Percentiles rank a stretch among this genome's conserved stretches.
These are phyloP conservation scores for Musa beccarii DNA, from an alignment of 176 grass and related monocot genomes.

Conservation along the genomic window DNA sequence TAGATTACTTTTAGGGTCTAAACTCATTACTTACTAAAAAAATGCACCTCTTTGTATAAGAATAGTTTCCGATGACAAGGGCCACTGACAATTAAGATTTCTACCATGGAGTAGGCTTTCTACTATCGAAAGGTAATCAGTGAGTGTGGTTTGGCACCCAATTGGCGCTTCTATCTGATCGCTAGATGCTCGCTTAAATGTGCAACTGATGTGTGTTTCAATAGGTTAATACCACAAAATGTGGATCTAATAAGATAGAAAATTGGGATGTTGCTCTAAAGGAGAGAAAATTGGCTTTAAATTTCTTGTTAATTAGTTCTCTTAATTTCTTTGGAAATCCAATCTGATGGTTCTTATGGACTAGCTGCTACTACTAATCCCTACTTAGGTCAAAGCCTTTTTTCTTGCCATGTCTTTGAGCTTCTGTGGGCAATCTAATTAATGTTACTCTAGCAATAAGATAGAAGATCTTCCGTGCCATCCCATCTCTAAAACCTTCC, in stretches of 20 bases:
- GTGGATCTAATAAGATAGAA: background rate
- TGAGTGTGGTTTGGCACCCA: background rate
- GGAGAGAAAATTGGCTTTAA: too few relatives aligned
- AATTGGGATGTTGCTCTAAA: background rate
- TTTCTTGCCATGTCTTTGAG: too few relatives aligned
- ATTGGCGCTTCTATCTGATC: background rate
- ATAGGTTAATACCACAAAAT: background rate
- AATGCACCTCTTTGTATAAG: background rate
- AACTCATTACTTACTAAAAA: background rate
- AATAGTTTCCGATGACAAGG: background rate
- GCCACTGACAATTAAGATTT: background rate
- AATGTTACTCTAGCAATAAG: too few relatives aligned
- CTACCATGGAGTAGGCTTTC: background rate
- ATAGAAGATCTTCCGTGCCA: background rate
- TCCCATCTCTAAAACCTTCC: background rate
- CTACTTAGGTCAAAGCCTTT: too few relatives aligned
- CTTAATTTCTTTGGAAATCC: too few relatives aligned
- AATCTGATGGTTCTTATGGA: too few relatives aligned
- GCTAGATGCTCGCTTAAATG: background rate
- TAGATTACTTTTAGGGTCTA: background rate
- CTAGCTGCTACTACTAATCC: too few relatives aligned
- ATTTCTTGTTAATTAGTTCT: too few relatives aligned
- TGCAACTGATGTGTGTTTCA: background rate
- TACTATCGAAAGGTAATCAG: background rate
- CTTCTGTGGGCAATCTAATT: too few relatives aligned